Percentiles rank a stretch among this genome's conserved stretches.
Evolutionary conservation across 2,329 filamentous ascomycete genomes (phyloP).

Genomic region (Teratosphaeria viscida): DNA sequence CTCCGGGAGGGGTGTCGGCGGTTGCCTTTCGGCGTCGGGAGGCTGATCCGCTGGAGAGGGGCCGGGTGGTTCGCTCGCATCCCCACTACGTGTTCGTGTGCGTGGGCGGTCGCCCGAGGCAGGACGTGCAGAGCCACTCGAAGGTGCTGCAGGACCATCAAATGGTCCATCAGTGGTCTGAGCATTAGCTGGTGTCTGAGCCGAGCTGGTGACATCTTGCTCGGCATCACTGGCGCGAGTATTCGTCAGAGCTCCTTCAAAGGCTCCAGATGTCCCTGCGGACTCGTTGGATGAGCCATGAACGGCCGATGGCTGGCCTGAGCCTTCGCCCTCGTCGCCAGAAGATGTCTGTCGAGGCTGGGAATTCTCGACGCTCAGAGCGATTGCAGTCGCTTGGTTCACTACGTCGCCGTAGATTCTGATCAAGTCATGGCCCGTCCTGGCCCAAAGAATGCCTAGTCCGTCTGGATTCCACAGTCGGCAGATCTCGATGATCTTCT

Average conservation of each 20-base stretch:
- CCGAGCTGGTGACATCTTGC: no score
- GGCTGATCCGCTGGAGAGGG: neutral
- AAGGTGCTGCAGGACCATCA: no score
- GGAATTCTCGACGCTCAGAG: neutral
- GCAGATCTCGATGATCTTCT: neutral
- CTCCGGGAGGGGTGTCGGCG: neutral
- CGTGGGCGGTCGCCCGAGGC: no score
- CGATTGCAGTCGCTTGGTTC: neutral
- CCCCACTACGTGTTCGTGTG: neutral
- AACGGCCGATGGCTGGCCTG: neutral
- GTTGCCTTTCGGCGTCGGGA: no score
- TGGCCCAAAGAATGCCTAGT: neutral
- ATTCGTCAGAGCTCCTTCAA: neutral
- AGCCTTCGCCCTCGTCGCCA: neutral
- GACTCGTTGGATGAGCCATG: neutral
- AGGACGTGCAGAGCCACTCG: no score
- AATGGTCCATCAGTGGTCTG: no score
- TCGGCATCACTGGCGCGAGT: neutral
- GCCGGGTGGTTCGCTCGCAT: neutral
- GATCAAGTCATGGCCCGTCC: neutral
- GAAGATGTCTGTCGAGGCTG: neutral
- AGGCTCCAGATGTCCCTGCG: neutral
- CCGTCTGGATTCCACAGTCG: neutral
- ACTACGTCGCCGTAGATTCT: neutral
- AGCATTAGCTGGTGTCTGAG: no score